A percentile compares a stretch with the other conserved stretches of the same genome.
Conservation (phyloP, 768 basidiomycete genomes). For the Mycena amicta region DNA sequence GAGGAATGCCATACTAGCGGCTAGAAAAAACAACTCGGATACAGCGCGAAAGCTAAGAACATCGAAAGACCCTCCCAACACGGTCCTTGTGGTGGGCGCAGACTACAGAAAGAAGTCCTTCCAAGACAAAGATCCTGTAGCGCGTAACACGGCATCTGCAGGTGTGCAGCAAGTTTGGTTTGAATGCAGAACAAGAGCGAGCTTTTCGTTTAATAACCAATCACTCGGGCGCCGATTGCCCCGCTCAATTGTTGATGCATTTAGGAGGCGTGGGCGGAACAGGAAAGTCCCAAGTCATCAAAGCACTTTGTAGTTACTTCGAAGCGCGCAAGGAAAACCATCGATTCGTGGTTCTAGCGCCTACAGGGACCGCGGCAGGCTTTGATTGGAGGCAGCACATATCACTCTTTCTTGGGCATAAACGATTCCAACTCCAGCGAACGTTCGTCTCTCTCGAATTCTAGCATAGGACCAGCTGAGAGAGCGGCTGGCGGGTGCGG, state of each 20-base stretch:
- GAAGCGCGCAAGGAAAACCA: conserved; percentile 7
- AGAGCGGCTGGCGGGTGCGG: conserved; percentile 12
- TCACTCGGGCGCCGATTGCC: conserved; percentile 7
- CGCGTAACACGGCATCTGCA: background rate
- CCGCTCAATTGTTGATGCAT: conserved; percentile 12
- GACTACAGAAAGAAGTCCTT: background rate
- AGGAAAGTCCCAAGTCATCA: conserved; percentile 12
- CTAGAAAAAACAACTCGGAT: background rate
- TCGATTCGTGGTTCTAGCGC: conserved; percentile 23
- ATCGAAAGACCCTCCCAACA: background rate
- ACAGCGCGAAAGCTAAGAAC: background rate
- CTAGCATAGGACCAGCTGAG: background rate
- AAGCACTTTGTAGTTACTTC: conserved; percentile 21
- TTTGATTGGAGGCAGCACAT: conserved; percentile 24
- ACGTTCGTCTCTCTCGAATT: background rate
- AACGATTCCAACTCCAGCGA: background rate
- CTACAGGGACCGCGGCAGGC: conserved; percentile 30
- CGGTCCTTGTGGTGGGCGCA: background rate
- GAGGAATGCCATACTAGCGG: background rate
- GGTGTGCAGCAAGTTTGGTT: background rate
- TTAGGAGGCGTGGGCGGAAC: conserved; percentile 16
- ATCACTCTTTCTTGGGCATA: conserved; percentile 21
- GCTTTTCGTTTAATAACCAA: conserved; percentile 33
- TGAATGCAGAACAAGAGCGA: conserved; percentile 36
- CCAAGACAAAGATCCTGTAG: background rate